A percentile compares a stretch with the other conserved stretches of the same genome.
Evolutionary conservation across 2,329 filamentous ascomycete species (phyloP).

Genomic region (Aspergillus felis): DNA sequence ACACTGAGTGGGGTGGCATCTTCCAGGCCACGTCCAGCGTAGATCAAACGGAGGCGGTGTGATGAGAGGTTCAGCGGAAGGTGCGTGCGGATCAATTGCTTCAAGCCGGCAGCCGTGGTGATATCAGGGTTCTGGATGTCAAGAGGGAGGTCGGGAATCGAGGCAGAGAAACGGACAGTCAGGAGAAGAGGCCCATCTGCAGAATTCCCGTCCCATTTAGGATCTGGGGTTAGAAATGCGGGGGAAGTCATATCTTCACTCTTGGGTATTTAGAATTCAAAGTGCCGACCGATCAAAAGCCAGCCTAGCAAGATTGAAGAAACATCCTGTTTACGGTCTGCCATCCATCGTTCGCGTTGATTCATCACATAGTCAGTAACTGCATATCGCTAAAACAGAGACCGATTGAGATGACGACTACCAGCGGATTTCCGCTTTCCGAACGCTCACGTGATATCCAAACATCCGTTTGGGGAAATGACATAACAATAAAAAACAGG

Average conservation of each 20-base stretch:
- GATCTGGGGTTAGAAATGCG: conserved; percentile 12
- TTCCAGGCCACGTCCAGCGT: conserved; percentile 79
- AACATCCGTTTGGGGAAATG: neutral
- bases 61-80: conserved; percentile 60
- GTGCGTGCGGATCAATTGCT: conserved; percentile 72
- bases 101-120: conserved; percentile 73
- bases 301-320: neutral
- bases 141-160: conserved; percentile 77
- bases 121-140: conserved; percentile 64
- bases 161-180: conserved; percentile 85
- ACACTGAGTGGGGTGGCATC: conserved; percentile 66
- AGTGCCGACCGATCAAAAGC: neutral
- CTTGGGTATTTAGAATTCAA: neutral
- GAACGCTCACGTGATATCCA: neutral
- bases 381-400: neutral
- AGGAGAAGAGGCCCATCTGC: conserved; percentile 55
- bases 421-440: neutral
- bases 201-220: conserved; percentile 1
- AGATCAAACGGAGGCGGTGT: conserved; percentile 80
- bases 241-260: conserved; percentile 15
- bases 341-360: neutral
- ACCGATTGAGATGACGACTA: neutral
- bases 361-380: neutral
- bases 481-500: neutral
- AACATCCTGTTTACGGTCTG: neutral